These are phyloP conservation scores for Sclerotinia subarctica DNA, from an alignment of 2,329 filamentous ascomycete genomes.

Conservation along the genomic window DNA sequence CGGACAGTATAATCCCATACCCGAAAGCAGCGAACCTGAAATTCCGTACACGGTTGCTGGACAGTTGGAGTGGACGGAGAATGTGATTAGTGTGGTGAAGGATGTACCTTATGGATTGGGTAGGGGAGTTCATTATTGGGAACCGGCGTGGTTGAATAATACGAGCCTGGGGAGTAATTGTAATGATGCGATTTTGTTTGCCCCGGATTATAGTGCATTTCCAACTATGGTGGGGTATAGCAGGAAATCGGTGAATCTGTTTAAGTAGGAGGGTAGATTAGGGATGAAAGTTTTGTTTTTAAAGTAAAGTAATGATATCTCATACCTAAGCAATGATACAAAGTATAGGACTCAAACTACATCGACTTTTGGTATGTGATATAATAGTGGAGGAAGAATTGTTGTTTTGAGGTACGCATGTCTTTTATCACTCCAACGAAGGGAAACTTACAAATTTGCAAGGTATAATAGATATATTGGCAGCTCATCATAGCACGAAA, in stretches of 20 bases:
- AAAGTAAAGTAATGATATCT: not conserved
- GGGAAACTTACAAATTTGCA: not conserved
- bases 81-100: constrained; percentile 55
- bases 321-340: not conserved
- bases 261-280: not conserved
- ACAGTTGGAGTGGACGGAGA: constrained; percentile 58
- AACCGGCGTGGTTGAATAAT: constrained; percentile 49
- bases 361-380: not conserved
- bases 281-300: not conserved
- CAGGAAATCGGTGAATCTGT: constrained; percentile 14
- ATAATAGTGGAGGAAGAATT: not conserved
- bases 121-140: constrained; percentile 63
- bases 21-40: constrained; percentile 38
- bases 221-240: constrained; percentile 16
- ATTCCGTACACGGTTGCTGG: constrained; percentile 63
- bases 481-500: not conserved
- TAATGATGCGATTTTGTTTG: constrained; percentile 60
- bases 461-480: not conserved
- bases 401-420: too few relatives aligned
- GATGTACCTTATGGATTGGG: constrained; percentile 54
- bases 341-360: not conserved
- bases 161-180: constrained; percentile 62
- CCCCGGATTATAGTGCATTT: constrained; percentile 37
- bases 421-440: fast-evolving
- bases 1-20: constrained; percentile 46